Evolutionary conservation across 2,329 filamentous ascomycete species (phyloP), one percentile per base, ranked within the genome.

Genomic region (Aspergillus japonicus): DNA sequence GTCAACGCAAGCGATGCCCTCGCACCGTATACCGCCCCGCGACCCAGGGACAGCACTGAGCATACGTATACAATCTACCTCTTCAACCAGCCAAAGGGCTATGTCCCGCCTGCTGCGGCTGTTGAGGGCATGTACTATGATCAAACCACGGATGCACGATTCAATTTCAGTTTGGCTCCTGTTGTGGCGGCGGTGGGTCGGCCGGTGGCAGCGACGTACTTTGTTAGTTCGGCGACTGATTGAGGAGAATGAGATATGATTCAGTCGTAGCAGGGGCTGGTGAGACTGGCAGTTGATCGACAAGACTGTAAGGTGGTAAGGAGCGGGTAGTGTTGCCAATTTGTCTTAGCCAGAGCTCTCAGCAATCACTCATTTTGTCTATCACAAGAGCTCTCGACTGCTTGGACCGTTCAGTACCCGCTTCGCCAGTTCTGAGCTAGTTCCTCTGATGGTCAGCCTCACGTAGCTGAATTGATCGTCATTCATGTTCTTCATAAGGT

Each of bases 1-100:
- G 33, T 44, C 33, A 53, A 53, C n/a, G 11, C 50, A 5, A 53
- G 50, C 50, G 39, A 39, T 26, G 50, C 50, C 12, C n/a, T 53
- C 21, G 51, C 51, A 24, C 26, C 51, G 21, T 53, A 53, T 24
- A 23, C 39, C 12, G 33, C 51, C 42, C 33, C 35, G 16, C 33
- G 42, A 24, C 51, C 51, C 21, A 12, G 33, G n/a, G 42, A 35
- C 24, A 53, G 51, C 21, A 23, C 23, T 5, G 23, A 26, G 3
- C 51, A 44, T 24, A 24, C 24, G 14, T 44, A 42, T 12, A 44
- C 35, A 26, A 19, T 47, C 5, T 53, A 26, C 5, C 51, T 53
- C 19, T 44, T 53, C 19, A n/a, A 53, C 4, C 51, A 53, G 16
- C 23, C 51, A 5, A n/a, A 53, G 2, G 51, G 26, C 1, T 44